Evolutionary conservation across 495 filamentous ascomycete species (phyloP).

Genomic region (Penicillium lividum): DNA sequence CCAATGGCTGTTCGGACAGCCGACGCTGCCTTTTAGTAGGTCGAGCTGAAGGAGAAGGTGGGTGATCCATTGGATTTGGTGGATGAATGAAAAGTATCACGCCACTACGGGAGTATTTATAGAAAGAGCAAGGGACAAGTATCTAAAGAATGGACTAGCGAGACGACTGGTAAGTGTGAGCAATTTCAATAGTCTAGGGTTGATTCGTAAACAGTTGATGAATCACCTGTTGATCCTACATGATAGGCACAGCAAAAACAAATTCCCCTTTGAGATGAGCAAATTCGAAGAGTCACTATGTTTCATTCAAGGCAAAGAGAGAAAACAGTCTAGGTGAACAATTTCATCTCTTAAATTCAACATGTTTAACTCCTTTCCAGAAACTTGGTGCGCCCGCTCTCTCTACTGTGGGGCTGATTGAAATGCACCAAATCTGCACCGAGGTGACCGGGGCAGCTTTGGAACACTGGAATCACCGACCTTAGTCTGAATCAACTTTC

Average conservation of each 20-base stretch:
- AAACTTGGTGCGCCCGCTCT: neutral
- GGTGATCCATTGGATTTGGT: neutral
- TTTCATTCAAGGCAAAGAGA: neutral
- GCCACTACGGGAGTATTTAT: neutral
- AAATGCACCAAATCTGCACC: neutral
- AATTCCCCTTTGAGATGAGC: neutral
- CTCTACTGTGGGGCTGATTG: neutral
- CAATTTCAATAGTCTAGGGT: neutral
- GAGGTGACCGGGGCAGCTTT: neutral
- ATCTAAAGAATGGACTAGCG: neutral
- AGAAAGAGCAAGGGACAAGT: neutral
- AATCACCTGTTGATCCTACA: neutral
- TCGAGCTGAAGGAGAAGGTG: neutral
- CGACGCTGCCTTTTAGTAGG: neutral
- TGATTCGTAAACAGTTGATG: neutral
- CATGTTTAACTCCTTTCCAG: neutral
- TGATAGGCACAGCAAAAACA: neutral
- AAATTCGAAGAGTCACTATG: neutral
- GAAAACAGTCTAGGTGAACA: neutral
- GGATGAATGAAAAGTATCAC: neutral
- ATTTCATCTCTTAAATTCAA: neutral
- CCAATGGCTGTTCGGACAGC: neutral
- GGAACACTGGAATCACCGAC: neutral
- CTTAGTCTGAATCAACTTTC: neutral
- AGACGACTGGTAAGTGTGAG: neutral